A percentile compares a stretch with the other conserved stretches of the same genome.
Conservation (phyloP, 352 stramenopile genomes). For the Pythium aphanidermatum region DNA sequence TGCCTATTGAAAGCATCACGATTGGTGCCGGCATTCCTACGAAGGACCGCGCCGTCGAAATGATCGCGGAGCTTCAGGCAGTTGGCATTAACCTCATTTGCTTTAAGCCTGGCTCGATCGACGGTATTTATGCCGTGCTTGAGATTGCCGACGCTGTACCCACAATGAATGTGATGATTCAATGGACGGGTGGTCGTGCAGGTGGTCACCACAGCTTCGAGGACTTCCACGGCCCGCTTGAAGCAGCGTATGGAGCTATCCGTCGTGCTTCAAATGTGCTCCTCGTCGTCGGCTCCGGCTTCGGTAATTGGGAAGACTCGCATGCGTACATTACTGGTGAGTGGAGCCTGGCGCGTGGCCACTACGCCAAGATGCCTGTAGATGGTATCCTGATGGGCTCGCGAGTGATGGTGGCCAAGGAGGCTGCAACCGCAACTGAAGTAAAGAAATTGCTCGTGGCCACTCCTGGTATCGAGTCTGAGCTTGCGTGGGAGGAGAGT, state of each 20-base stretch:
- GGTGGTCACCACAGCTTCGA: slow-evolving; percentile 87
- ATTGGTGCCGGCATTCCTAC: slow-evolving; percentile 82
- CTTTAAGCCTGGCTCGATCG: slow-evolving; percentile 81
- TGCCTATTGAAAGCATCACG: slow-evolving; percentile 86
- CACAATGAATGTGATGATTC: slow-evolving; percentile 76
- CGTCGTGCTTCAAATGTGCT: slow-evolving; percentile 72
- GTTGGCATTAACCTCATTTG: slow-evolving; percentile 75
- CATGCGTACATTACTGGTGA: slow-evolving; percentile 78
- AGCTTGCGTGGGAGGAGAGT: slow-evolving; percentile 72
- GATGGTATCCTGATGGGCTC: slow-evolving; percentile 81
- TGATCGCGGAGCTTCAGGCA: slow-evolving; percentile 55
- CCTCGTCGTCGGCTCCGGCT: slow-evolving; percentile 83
- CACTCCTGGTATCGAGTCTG: slow-evolving; percentile 61
- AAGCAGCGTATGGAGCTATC: slow-evolving; percentile 70
- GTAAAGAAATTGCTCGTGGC: slow-evolving; percentile 84
- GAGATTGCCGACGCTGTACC: slow-evolving; percentile 60
- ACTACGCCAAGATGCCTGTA: slow-evolving; percentile 61
- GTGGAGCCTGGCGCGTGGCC: slow-evolving; percentile 57
- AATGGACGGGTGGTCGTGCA: slow-evolving; percentile 83
- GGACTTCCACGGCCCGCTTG: slow-evolving; percentile 79
- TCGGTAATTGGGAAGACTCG: slow-evolving; percentile 81
- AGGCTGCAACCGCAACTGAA: slow-evolving; percentile 74
- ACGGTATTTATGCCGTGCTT: slow-evolving; percentile 69
- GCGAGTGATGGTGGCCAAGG: slow-evolving; percentile 83
- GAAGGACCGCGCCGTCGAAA: slow-evolving; percentile 70